phyloP scores from a whole-genome alignment of 208 protist genomes.

The Blastocrithidia nonstop region DNA sequence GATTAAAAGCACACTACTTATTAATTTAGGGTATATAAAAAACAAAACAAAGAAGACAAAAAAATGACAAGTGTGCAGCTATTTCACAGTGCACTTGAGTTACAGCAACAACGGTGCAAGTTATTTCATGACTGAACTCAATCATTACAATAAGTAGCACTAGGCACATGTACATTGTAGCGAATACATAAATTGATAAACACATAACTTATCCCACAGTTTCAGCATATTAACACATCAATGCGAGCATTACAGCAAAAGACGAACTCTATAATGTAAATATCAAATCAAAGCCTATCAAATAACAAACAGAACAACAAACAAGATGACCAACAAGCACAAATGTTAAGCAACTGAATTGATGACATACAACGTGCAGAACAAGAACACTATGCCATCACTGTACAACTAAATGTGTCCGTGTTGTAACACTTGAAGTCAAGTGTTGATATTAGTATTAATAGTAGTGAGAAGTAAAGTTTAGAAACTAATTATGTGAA shows the following conservation, averaged over 20 bases:
- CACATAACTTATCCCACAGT: conserved; percentile 20
- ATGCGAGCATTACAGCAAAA: conserved; percentile 26
- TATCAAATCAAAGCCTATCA: not conserved
- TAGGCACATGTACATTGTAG: conserved; percentile 6
- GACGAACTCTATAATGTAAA: too few species aligned
- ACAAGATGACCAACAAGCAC: not conserved
- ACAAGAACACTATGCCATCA: conserved; percentile 29
- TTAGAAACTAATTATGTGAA: too few species aligned
- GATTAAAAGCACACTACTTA: too few species aligned
- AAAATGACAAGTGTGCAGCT: not conserved
- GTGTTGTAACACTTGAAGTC: conserved; percentile 15
- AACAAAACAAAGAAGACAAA: not conserved
- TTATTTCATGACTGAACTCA: conserved; percentile 42
- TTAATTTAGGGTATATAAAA: too few species aligned
- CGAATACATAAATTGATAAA: conserved; percentile 27
- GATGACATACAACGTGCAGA: conserved; percentile 33
- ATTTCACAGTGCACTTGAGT: conserved; percentile 8
- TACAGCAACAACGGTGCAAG: conserved; percentile 47
- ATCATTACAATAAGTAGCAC: not conserved
- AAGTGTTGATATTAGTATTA: too few species aligned
- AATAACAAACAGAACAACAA: not conserved
- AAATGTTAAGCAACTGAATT: conserved; percentile 20
- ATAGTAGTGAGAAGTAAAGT: too few species aligned
- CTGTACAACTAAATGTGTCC: conserved; percentile 12
- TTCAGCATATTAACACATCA: conserved; percentile 33